A percentile compares a stretch with the other conserved stretches of the same genome.
These are phyloP conservation scores for Asterionellopsis glacialis DNA, from an alignment of 108 stramenopile genomes.

Conservation along the genomic window DNA sequence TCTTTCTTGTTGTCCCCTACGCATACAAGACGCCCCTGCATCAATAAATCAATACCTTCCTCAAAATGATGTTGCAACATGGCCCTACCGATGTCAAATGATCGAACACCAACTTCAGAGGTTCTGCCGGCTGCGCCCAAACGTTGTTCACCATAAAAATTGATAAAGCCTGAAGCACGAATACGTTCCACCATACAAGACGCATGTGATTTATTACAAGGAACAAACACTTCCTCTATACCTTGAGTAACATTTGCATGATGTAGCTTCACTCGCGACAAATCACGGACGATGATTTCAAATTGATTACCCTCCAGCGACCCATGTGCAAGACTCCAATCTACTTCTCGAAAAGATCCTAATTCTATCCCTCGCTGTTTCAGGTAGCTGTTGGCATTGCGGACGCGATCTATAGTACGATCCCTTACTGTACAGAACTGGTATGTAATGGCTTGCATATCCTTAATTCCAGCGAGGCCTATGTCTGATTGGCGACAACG, in stretches of 20 bases:
- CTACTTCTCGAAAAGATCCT: slow-evolving; percentile 24
- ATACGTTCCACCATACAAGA: slow-evolving; percentile 47
- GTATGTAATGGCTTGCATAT: slow-evolving; percentile 81
- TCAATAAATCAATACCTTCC: slow-evolving; percentile 62
- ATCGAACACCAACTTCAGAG: slow-evolving; percentile 54
- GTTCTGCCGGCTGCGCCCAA: slow-evolving; percentile 61
- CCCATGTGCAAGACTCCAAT: slow-evolving; percentile 34
- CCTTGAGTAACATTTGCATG: slow-evolving; percentile 1
- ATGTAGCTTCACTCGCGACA: slow-evolving; percentile 38
- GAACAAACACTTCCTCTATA: slow-evolving; percentile 32
- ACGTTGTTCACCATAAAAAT: slow-evolving; percentile 87
- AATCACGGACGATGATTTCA: slow-evolving; percentile 49
- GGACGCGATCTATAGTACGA: slow-evolving; percentile 18
- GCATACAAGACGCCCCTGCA: slow-evolving; percentile 49
- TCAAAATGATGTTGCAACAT: slow-evolving; percentile 61
- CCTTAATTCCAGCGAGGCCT: slow-evolving; percentile 80
- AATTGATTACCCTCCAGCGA: slow-evolving; percentile 70
- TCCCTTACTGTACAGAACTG: slow-evolving; percentile 77
- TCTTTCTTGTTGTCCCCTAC: slow-evolving; percentile 33
- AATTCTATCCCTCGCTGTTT: slow-evolving; percentile 27
- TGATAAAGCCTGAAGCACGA: slow-evolving; percentile 63
- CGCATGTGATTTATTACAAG: slow-evolving; percentile 42
- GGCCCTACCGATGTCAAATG: slow-evolving; percentile 77
- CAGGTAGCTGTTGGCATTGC: slow-evolving; percentile 21
- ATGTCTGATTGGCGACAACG: slow-evolving; percentile 64